Percentiles rank a stretch among this genome's conserved stretches.
Evolutionary conservation across 2,329 filamentous ascomycete species (phyloP).

Genomic region (Pseudocercospora eumusae): DNA sequence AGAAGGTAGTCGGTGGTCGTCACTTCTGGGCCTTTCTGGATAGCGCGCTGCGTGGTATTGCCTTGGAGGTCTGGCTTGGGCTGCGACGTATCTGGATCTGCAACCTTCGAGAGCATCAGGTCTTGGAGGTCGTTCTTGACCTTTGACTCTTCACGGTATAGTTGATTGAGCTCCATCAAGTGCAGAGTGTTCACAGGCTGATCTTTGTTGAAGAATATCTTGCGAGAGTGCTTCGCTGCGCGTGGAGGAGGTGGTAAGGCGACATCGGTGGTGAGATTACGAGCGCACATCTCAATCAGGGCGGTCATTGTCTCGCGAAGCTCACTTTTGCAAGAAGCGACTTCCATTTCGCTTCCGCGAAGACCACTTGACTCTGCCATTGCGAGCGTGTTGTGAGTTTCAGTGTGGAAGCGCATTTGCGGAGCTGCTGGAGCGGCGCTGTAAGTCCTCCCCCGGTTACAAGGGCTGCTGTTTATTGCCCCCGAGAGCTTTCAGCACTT

Average conservation of each 20-base stretch:
- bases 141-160: conserved; percentile 12
- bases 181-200: neutral
- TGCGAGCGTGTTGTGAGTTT: neutral
- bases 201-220: neutral
- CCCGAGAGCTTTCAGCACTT: neutral
- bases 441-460: neutral
- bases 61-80: conserved; percentile 6
- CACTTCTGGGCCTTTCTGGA: conserved; percentile 10
- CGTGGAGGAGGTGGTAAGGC: neutral
- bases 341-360: neutral
- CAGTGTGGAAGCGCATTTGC: neutral
- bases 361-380: neutral
- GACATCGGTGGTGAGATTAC: neutral
- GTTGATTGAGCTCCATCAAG: conserved; percentile 5
- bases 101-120: neutral
- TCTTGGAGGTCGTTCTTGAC: conserved; percentile 15
- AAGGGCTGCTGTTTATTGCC: conserved; percentile 16
- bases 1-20: conserved; percentile 8
- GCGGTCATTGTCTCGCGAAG: neutral
- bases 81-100: conserved; percentile 9
- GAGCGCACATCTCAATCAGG: neutral
- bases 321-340: neutral
- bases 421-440: neutral
- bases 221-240: neutral
- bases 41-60: neutral